Conservation (phyloP, 768 basidiomycete genomes). For the Termitomyces titanicus region DNA sequence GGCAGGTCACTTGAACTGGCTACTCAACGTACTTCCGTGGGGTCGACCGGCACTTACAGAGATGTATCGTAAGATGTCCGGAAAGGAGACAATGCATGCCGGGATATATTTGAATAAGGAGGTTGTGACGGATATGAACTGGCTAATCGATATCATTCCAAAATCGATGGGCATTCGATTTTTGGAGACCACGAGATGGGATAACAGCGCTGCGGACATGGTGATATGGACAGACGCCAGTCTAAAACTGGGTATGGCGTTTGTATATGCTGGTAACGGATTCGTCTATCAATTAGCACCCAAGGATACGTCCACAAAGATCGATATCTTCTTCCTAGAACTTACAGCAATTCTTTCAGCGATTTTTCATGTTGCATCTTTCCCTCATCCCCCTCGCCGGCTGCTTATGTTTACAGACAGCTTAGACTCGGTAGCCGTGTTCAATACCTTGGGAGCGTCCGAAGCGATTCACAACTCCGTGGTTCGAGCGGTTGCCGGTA, state of each 20-base stretch:
- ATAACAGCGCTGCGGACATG: conserved; percentile 15
- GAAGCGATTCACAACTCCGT: background rate
- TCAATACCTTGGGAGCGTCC: background rate
- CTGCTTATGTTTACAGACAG: conserved; percentile 13
- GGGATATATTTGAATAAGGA: background rate
- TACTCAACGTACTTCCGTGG: background rate
- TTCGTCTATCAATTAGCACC: conserved; percentile 13
- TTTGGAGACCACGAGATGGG: conserved; percentile 14
- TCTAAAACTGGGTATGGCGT: conserved; percentile 3
- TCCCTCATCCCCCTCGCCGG: conserved; percentile 11
- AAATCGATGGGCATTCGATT: conserved; percentile 15
- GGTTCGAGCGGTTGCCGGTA: background rate
- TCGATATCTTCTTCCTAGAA: conserved; percentile 24
- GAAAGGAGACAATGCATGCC: background rate
- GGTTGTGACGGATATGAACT: conserved; percentile 8
- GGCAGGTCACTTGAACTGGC: background rate
- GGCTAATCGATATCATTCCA: conserved; percentile 13
- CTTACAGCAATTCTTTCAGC: conserved; percentile 20
- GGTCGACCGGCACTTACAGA: background rate
- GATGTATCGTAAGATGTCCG: background rate
- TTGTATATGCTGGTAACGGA: conserved; percentile 10
- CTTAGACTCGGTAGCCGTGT: background rate
- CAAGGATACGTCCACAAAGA: background rate
- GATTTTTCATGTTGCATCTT: conserved; percentile 11
- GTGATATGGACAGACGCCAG: conserved; percentile 22